Conservation (phyloP, 192 early-diverging fungal species). For the Entomortierella chlamydospora region DNA sequence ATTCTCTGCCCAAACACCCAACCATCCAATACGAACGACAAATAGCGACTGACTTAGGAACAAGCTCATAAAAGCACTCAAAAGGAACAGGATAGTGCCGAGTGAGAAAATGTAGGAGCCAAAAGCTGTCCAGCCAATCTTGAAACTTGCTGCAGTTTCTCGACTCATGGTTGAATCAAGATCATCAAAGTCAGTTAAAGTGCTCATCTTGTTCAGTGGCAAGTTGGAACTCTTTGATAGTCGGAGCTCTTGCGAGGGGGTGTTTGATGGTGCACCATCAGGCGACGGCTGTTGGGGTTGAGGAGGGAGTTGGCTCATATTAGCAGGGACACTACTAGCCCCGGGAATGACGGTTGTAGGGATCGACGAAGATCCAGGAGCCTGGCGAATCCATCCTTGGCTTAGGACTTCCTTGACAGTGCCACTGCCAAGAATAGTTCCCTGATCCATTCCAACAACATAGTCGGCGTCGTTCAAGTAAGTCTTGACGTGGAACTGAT, state of each 20-base stretch:
- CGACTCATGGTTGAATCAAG: slow-evolving; percentile 50
- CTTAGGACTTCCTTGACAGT: slow-evolving; percentile 42
- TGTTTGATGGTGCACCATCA: neutral
- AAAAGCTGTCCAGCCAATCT: slow-evolving; percentile 41
- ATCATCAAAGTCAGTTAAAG: slow-evolving; percentile 46
- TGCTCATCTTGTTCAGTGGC: slow-evolving; percentile 50
- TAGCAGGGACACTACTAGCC: slow-evolving; percentile 43
- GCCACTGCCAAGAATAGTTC: slow-evolving; percentile 37
- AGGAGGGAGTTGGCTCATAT: slow-evolving; percentile 34
- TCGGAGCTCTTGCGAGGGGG: slow-evolving; percentile 22
- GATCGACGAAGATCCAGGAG: slow-evolving; percentile 35
- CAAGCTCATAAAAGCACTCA: slow-evolving; percentile 32
- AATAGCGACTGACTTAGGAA: slow-evolving; percentile 44
- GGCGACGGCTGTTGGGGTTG: slow-evolving; percentile 1
- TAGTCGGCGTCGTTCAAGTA: slow-evolving; percentile 48
- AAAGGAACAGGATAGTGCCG: slow-evolving; percentile 28
- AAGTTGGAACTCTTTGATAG: slow-evolving; percentile 38
- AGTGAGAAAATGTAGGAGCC: slow-evolving; percentile 40
- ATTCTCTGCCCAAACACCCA: slow-evolving; percentile 44
- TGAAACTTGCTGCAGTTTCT: slow-evolving; percentile 48
- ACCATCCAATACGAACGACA: slow-evolving; percentile 44
- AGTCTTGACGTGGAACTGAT: slow-evolving; percentile 52
- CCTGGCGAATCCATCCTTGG: slow-evolving; percentile 52
- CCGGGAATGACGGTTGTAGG: slow-evolving; percentile 49
- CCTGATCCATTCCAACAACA: slow-evolving; percentile 51